A percentile compares a stretch with the other conserved stretches of the same genome.
Conservation (phyloP, 2,329 filamentous ascomycete species). For the Emergomyces africanus region DNA sequence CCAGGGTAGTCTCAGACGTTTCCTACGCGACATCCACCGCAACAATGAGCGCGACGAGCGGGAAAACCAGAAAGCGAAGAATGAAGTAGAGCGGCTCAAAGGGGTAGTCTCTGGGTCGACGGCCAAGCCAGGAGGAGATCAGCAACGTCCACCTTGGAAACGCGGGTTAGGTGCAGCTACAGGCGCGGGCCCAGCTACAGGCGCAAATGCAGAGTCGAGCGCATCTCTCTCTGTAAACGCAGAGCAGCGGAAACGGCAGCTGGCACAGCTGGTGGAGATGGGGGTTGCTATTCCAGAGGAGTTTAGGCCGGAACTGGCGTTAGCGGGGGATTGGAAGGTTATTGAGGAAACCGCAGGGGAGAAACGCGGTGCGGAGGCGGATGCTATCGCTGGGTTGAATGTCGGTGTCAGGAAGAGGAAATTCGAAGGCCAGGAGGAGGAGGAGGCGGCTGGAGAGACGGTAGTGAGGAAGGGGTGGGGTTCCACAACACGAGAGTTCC, state of each 20-base stretch:
- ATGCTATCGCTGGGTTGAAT: conserved; percentile 31
- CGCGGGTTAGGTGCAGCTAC: conserved; percentile 11
- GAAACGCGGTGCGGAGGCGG: conserved; percentile 21
- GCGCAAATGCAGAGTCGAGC: conserved; percentile 19
- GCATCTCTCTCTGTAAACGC: conserved; percentile 37
- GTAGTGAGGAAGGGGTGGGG: conserved; percentile 33
- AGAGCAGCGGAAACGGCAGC: conserved; percentile 65
- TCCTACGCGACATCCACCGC: conserved; percentile 77
- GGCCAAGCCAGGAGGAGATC: conserved; percentile 11
- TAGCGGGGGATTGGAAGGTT: conserved; percentile 78
- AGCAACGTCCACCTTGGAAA: conserved; percentile 17
- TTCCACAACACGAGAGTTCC: conserved; percentile 28
- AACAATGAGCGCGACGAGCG: conserved; percentile 67
- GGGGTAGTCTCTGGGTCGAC: conserved; percentile 49
- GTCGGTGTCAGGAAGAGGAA: conserved; percentile 35
- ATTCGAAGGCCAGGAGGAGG: conserved; percentile 30
- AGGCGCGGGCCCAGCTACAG: background rate
- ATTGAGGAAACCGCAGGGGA: conserved; percentile 38
- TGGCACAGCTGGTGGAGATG: conserved; percentile 76
- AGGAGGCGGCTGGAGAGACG: conserved; percentile 23
- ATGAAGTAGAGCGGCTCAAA: conserved; percentile 76
- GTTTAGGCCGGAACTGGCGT: conserved; percentile 66
- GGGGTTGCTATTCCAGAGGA: conserved; percentile 74
- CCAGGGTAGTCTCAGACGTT: conserved; percentile 75
- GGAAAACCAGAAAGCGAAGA: conserved; percentile 69